These are phyloP conservation scores for Larix sibirica DNA, from an alignment of 83 land plant genomes.

Conservation along the genomic window DNA sequence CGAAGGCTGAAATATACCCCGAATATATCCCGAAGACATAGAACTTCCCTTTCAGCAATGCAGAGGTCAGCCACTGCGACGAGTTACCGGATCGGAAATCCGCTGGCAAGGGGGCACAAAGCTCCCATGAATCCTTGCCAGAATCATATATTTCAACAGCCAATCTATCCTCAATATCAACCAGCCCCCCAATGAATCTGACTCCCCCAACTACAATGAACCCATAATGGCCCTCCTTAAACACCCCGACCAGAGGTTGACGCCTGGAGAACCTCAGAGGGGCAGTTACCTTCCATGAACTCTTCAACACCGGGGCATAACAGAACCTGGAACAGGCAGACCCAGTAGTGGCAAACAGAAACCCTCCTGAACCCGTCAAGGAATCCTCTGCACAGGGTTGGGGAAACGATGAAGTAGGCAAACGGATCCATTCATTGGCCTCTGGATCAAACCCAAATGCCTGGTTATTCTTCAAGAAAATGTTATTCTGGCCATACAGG, in stretches of 20 bases:
- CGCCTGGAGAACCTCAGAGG: slow-evolving; percentile 43
- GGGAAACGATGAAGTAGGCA: slow-evolving; percentile 24
- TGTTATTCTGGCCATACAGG: slow-evolving; percentile 45
- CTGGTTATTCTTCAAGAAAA: slow-evolving; percentile 36
- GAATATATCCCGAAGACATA: slow-evolving; percentile 49
- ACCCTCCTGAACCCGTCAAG: slow-evolving; percentile 34
- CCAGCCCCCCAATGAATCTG: slow-evolving; percentile 45
- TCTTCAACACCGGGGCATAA: slow-evolving; percentile 25
- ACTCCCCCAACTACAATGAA: slow-evolving; percentile 54
- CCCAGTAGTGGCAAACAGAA: slow-evolving; percentile 28
- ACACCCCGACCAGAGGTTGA: slow-evolving; percentile 50
- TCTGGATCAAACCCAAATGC: slow-evolving; percentile 62
- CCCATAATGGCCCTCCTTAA: not conserved
- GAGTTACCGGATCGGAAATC: slow-evolving; percentile 43
- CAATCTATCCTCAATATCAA: slow-evolving; percentile 53
- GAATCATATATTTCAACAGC: slow-evolving; percentile 60
- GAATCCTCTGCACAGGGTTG: not conserved
- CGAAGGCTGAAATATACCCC: slow-evolving; percentile 36
- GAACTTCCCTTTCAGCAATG: slow-evolving; percentile 29
- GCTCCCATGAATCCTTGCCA: slow-evolving; percentile 33
- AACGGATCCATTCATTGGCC: slow-evolving; percentile 36
- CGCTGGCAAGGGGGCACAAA: slow-evolving; percentile 46
- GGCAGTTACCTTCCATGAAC: slow-evolving; percentile 24
- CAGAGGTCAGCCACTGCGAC: slow-evolving; percentile 43
- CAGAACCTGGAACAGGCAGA: slow-evolving; percentile 13